These are phyloP conservation scores for Pueraria montana DNA, from an alignment of 306 rosid species.

Conservation along the genomic window DNA sequence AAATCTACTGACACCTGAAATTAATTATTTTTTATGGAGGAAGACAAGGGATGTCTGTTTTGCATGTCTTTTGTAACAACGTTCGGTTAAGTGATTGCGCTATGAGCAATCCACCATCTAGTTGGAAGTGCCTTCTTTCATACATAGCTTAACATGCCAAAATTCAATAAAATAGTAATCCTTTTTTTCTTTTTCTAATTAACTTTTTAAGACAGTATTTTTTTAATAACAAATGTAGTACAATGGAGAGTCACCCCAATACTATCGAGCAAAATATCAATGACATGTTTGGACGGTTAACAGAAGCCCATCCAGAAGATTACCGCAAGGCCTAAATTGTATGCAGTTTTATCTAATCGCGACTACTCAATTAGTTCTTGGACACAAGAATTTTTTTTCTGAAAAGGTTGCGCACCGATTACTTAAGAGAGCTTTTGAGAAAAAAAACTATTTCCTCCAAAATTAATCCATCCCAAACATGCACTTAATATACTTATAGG, in stretches of 20 bases:
- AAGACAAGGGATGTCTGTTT: not conserved
- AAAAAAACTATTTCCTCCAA: not conserved
- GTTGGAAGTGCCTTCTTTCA: slow-evolving; percentile 4
- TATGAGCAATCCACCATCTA: not conserved
- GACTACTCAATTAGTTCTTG: not conserved
- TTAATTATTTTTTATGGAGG: not conserved
- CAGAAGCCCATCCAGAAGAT: not conserved
- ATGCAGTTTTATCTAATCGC: not conserved
- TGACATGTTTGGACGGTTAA: not conserved
- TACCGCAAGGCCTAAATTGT: not conserved
- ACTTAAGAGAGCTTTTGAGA: not conserved
- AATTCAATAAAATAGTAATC: not conserved
- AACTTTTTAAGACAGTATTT: not conserved
- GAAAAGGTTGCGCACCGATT: not conserved
- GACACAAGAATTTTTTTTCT: too few species aligned
- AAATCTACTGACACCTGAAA: slow-evolving; percentile 26
- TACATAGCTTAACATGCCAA: slow-evolving; percentile 5
- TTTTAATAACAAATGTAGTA: not conserved
- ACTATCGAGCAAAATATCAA: not conserved
- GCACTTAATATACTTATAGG: not conserved
- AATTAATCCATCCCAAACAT: not conserved
- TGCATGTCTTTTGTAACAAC: not conserved
- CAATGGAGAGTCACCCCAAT: not conserved
- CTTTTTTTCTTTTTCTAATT: not conserved
- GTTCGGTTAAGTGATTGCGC: slow-evolving; percentile 30